These are phyloP conservation scores for Micractinium sp. DNA, from an alignment of 139 green algal genomes.

Conservation along the genomic window DNA sequence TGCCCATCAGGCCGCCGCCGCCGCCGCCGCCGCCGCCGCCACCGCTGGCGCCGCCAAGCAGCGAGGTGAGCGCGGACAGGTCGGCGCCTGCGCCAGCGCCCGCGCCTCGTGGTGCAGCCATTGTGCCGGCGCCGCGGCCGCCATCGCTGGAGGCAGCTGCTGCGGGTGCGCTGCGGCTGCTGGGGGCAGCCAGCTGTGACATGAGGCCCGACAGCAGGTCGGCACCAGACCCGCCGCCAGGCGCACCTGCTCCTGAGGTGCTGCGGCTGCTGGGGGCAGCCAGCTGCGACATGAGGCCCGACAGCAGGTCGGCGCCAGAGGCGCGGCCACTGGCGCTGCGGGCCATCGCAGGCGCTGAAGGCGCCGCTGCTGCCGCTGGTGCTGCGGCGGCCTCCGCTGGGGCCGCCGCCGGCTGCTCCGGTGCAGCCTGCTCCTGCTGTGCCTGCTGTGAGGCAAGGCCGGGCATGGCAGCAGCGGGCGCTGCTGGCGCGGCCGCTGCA, in stretches of 20 bases:
- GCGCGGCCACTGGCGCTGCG: neutral
- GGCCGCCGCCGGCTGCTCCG: neutral
- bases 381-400: neutral
- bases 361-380: neutral
- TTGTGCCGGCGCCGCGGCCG: neutral
- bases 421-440: neutral
- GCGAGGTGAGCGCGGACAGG: constrained; percentile 10
- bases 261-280: neutral
- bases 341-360: neutral
- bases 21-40: neutral
- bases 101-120: neutral
- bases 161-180: neutral
- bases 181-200: too few relatives aligned
- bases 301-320: too few relatives aligned
- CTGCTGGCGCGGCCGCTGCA: neutral
- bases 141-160: neutral
- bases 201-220: too few relatives aligned
- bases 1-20: constrained; percentile 34
- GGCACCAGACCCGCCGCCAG: neutral
- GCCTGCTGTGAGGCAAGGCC: neutral
- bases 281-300: too few relatives aligned
- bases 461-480: neutral
- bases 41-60: neutral
- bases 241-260: neutral
- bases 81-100: neutral